phyloP scores from a whole-genome alignment of 1,139 yeast species.

The Wickerhamomyces sp. region DNA sequence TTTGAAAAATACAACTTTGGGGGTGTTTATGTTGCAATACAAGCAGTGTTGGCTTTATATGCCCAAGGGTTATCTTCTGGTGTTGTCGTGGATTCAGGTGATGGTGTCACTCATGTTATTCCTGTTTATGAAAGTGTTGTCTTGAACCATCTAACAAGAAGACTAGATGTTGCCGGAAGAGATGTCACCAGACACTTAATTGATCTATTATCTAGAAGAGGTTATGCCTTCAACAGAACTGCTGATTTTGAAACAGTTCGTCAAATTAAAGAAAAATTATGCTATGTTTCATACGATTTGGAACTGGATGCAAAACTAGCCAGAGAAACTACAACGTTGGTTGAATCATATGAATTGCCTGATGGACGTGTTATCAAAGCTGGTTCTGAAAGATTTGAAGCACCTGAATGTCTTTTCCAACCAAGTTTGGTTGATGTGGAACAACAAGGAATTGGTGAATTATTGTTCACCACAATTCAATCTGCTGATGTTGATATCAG shows the following conservation, averaged over 20 bases:
- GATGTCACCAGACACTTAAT: conserved; percentile 95
- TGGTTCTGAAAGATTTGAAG: conserved; percentile 95
- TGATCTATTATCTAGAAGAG: conserved; percentile 85
- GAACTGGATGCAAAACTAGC: conserved; percentile 85
- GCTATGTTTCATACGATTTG: conserved; percentile 92
- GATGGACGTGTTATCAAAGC: conserved; percentile 93
- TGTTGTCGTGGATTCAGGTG: conserved; percentile 97
- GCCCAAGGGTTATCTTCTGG: conserved; percentile 98
- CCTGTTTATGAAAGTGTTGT: conserved; percentile 98
- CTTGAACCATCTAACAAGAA: conserved; percentile 83
- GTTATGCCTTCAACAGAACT: conserved; percentile 96
- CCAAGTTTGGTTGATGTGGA: conserved; percentile 96
- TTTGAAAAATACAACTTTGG: conserved; percentile 93
- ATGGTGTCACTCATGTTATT: conserved; percentile 94
- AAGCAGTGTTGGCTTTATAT: conserved; percentile 93
- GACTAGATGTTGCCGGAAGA: conserved; percentile 97
- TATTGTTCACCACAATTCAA: conserved; percentile 87
- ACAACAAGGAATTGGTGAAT: conserved; percentile 95
- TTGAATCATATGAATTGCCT: conserved; percentile 88
- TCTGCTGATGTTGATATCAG: conserved; percentile 92
- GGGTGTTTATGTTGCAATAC: conserved; percentile 97
- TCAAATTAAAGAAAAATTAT: conserved; percentile 92
- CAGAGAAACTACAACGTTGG: conserved; percentile 89
- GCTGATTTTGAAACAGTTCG: conserved; percentile 99
- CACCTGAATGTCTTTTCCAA: conserved; percentile 97